A percentile compares a stretch with the other conserved stretches of the same genome.
These are phyloP conservation scores for Paramyrothecium roridum DNA, from an alignment of 2,329 filamentous ascomycete genomes.

Conservation along the genomic window DNA sequence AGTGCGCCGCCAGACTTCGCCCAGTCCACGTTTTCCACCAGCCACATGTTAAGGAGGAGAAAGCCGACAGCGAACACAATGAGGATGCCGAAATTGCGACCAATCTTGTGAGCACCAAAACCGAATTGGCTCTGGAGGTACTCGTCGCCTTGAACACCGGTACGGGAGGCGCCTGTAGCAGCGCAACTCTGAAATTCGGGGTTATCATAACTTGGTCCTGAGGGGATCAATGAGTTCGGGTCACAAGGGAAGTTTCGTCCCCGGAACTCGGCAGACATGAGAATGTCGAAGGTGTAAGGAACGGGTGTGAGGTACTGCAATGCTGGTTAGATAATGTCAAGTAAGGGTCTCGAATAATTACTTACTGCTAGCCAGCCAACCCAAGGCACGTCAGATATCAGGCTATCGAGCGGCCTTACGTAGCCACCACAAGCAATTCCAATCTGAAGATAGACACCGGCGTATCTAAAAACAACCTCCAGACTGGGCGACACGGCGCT, in stretches of 20 bases:
- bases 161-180: not conserved
- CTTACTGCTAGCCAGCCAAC: conserved; percentile 6
- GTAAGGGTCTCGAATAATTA: not conserved
- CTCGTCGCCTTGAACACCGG: conserved; percentile 3
- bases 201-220: conserved; percentile 39
- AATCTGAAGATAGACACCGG: conserved; percentile 1
- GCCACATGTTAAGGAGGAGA: conserved; percentile 4
- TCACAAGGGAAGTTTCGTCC: not conserved
- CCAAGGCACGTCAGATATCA: conserved; percentile 4
- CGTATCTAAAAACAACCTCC: conserved; percentile 4
- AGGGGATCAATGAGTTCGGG: conserved; percentile 30
- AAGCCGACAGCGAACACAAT: conserved; percentile 3
- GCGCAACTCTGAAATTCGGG: conserved; percentile 41
- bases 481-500: conserved; percentile 24
- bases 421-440: conserved; percentile 6
- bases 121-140: conserved; percentile 5
- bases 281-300: not conserved
- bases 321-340: not conserved
- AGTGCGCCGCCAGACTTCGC: not conserved
- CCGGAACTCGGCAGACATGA: not conserved
- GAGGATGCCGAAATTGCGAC: conserved; percentile 5
- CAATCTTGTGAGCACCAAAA: conserved; percentile 2
- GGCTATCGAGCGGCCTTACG: conserved; percentile 2
- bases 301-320: not conserved
- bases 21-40: conserved; percentile 8